Percentiles rank a stretch among this genome's conserved stretches.
phyloP scores from a whole-genome alignment of 2,329 filamentous ascomycete genomes.

The Clonostachys chloroleuca region DNA sequence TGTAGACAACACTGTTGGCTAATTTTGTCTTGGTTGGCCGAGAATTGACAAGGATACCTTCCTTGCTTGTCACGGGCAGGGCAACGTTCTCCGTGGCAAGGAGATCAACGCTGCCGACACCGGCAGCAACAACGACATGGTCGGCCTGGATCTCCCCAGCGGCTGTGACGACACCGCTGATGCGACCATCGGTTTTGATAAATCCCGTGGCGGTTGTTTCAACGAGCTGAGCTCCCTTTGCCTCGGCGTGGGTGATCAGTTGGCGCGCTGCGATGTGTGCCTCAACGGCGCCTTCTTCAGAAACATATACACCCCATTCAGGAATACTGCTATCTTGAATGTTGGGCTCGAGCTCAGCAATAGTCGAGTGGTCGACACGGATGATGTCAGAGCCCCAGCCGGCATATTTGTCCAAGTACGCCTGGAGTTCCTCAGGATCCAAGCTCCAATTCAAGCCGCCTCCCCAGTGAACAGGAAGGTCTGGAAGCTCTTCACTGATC shows the following conservation, averaged over 20 bases:
- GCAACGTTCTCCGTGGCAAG: slow-evolving; percentile 12
- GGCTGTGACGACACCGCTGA: slow-evolving; percentile 9
- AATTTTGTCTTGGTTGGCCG: slow-evolving; percentile 11
- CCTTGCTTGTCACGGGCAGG: slow-evolving; percentile 12
- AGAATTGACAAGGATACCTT: slow-evolving; percentile 20
- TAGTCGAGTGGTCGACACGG: slow-evolving; percentile 10
- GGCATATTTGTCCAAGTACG: slow-evolving; percentile 4
- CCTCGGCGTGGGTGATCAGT: slow-evolving; percentile 10
- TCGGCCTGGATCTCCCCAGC: slow-evolving; percentile 9
- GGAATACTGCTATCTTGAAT: slow-evolving; percentile 9
- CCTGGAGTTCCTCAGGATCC: slow-evolving; percentile 12
- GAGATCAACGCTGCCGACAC: slow-evolving; percentile 15
- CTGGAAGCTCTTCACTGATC: slow-evolving; percentile 12
- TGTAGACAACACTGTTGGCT: slow-evolving; percentile 13
- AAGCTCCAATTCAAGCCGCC: slow-evolving; percentile 15
- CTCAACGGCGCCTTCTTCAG: slow-evolving; percentile 20
- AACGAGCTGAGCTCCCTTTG: slow-evolving; percentile 7
- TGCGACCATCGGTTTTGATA: slow-evolving; percentile 5
- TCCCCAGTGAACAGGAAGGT: slow-evolving; percentile 13
- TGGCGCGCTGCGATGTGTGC: slow-evolving; percentile 14
- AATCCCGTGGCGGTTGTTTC: slow-evolving; percentile 8
- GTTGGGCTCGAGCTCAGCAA: slow-evolving; percentile 11
- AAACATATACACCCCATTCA: slow-evolving; percentile 10
- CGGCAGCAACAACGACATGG: slow-evolving; percentile 21
- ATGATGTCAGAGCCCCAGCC: slow-evolving; percentile 18